These are phyloP conservation scores for Suillus decipiens DNA, from an alignment of 768 basidiomycete genomes.

Conservation along the genomic window DNA sequence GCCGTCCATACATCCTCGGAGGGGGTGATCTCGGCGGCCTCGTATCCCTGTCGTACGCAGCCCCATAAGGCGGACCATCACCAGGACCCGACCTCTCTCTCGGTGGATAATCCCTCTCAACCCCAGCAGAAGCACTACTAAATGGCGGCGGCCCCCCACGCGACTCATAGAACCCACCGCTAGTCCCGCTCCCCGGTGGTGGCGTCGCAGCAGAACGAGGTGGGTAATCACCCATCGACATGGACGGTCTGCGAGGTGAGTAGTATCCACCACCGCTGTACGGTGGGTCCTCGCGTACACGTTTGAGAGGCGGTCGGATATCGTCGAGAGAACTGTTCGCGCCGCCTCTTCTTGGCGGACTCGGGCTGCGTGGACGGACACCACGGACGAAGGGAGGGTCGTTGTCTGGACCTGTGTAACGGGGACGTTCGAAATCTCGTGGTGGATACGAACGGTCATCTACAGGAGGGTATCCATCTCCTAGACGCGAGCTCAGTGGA, in stretches of 20 bases:
- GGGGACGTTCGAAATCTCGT: conserved; percentile 33
- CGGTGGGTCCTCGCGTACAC: conserved; percentile 45
- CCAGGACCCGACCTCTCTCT: conserved; percentile 23
- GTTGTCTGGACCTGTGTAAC: conserved; percentile 24
- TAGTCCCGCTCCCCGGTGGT: conserved; percentile 23
- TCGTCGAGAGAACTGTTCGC: conserved; percentile 37
- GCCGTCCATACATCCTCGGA: conserved; percentile 19
- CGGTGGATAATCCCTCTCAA: conserved; percentile 39
- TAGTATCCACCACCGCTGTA: conserved; percentile 30
- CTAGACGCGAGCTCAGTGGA: conserved; percentile 30
- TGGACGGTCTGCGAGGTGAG: conserved; percentile 29
- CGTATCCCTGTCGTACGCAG: conserved; percentile 39
- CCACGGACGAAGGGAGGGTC: conserved; percentile 37
- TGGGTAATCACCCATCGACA: conserved; percentile 23
- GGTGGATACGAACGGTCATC: conserved; percentile 30
- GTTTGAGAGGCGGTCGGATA: conserved; percentile 46
- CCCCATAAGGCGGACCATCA: conserved; percentile 26
- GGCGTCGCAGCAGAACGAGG: conserved; percentile 27
- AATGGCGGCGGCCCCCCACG: conserved; percentile 18
- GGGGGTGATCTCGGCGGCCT: conserved; percentile 28
- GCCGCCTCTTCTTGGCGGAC: conserved; percentile 38
- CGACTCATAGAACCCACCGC: conserved; percentile 36
- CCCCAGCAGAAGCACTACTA: conserved; percentile 21
- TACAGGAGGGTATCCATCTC: conserved; percentile 26
- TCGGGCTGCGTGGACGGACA: conserved; percentile 48